These are phyloP conservation scores for Martensiomyces pterosporus DNA, from an alignment of 192 early-diverging fungal species.

Conservation along the genomic window DNA sequence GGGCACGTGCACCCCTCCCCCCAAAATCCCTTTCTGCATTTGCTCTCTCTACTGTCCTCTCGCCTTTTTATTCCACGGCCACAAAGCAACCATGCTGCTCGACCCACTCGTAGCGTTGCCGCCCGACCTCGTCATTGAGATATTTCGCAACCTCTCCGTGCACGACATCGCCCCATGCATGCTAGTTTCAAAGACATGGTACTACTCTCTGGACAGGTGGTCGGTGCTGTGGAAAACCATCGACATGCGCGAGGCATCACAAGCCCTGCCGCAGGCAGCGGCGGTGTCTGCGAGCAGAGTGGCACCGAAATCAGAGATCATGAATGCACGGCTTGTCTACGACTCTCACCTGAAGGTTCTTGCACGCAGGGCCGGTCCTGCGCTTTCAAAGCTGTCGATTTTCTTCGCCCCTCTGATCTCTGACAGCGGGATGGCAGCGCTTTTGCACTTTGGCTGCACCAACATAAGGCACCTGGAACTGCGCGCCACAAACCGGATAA, in stretches of 20 bases:
- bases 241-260: conserved; percentile 12
- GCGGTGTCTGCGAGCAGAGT: no score
- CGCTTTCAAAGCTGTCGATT: conserved; percentile 19
- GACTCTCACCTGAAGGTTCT: conserved; percentile 17
- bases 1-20: no score
- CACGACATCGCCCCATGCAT: conserved; percentile 26
- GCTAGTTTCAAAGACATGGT: conserved; percentile 37
- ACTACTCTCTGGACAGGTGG: conserved; percentile 15
- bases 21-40: no score
- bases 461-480: conserved; percentile 33
- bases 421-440: conserved; percentile 9
- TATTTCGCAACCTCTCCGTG: conserved; percentile 29
- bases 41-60: neutral
- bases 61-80: neutral
- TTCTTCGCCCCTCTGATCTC: conserved; percentile 18
- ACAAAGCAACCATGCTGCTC: neutral
- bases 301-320: no score
- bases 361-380: conserved; percentile 31
- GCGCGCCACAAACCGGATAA: conserved; percentile 16
- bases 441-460: conserved; percentile 20
- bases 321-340: neutral
- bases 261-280: neutral
- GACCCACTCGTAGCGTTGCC: conserved; percentile 25
- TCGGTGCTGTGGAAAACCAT: conserved; percentile 27
- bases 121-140: conserved; percentile 17